These are phyloP conservation scores for Panaeolus papilionaceus DNA, from an alignment of 768 basidiomycete genomes.

Conservation along the genomic window DNA sequence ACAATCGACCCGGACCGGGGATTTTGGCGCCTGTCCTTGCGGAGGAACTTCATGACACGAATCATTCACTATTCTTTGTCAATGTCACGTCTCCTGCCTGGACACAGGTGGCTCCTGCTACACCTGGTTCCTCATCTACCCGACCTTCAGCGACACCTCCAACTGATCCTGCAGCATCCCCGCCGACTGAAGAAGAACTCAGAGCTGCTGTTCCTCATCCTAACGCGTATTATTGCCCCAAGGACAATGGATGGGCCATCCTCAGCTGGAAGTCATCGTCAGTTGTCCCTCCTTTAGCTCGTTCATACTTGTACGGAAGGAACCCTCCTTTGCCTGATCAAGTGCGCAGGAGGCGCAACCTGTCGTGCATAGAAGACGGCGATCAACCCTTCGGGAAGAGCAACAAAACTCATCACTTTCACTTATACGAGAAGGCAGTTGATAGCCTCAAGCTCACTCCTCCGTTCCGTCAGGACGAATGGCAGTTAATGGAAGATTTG, in stretches of 20 bases:
- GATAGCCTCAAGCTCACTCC: slow-evolving; percentile 73
- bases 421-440: slow-evolving; percentile 72
- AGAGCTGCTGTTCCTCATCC: slow-evolving; percentile 80
- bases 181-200: slow-evolving; percentile 64
- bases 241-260: slow-evolving; percentile 85
- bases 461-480: slow-evolving; percentile 61
- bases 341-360: slow-evolving; percentile 50
- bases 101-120: slow-evolving; percentile 24
- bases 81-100: slow-evolving; percentile 38
- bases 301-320: slow-evolving; percentile 51
- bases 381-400: slow-evolving; percentile 50
- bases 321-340: slow-evolving; percentile 61
- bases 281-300: slow-evolving; percentile 64
- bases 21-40: slow-evolving; percentile 72
- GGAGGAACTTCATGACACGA: slow-evolving; percentile 71
- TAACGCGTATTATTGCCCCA: slow-evolving; percentile 82
- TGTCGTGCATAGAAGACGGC: slow-evolving; percentile 59
- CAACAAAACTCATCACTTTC: slow-evolving; percentile 84
- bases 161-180: slow-evolving; percentile 25
- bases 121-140: slow-evolving; percentile 32
- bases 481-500: slow-evolving; percentile 57
- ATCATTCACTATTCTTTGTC: slow-evolving; percentile 75
- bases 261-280: slow-evolving; percentile 71
- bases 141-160: slow-evolving; percentile 27
- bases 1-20: slow-evolving; percentile 70